Evolutionary conservation across 495 filamentous ascomycete genomes (phyloP), one percentile per base, ranked within the genome.

Genomic region (Aspergillus wentii): DNA sequence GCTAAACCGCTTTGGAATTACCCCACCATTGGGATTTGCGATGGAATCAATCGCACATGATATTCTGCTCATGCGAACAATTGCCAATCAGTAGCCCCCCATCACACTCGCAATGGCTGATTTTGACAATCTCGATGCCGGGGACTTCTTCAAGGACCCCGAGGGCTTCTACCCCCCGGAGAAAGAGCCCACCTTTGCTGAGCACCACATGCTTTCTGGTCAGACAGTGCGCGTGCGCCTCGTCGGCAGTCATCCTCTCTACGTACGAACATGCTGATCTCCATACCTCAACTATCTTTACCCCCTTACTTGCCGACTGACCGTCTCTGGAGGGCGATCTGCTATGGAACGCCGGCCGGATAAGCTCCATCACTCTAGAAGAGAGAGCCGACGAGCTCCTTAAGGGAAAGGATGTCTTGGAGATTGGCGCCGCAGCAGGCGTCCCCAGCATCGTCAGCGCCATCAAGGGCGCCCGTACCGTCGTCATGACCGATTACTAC

Each of bases 371-470:
- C 43, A 88, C 89, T 63, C 79, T 97, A 42, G 84, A 95, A 58
- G 54, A 72, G 17, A 66, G 78, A 42, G 72, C 79, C 11, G 45
- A 53, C 2, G 41, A 48, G 1, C 70, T 87, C 8, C 66, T 94
- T 16, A 40, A 54, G 1, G 64, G 58, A 25, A 84, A 79, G 37
- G 74, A 79, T 17, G 75, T 95, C 3, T 79, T 95, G 9, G 91
- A 97, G 57, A 82, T 97, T 30, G 91, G 91, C 35, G 89, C 91
- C 11, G 91, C 86, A 19, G 86, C 86, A 0, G 91, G 90, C 1
- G 72, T 95, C 3, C 90, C 90, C 1, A 83, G 79, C 48, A 75
- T 97, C 17, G 80, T 92, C 10, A 80, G 78, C 44, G 82, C 80
- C 0, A 61, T 80, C n/a, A 62, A 78, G 15, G 88, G 84, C 5